Evolutionary conservation across 768 basidiomycete genomes (phyloP).

Genomic region (Postia placenta): DNA sequence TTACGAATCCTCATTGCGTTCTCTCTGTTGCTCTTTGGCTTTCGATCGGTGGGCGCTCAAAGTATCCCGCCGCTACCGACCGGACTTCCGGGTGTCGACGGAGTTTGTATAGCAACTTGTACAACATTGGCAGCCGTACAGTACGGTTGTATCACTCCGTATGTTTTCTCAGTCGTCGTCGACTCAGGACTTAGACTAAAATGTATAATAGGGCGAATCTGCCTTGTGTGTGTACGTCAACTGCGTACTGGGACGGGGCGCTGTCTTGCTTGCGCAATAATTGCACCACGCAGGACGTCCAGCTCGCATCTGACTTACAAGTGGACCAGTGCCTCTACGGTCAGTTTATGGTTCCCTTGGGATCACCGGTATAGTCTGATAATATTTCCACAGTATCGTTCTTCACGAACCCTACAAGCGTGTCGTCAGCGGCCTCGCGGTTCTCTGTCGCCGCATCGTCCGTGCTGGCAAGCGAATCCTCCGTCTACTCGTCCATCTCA

Average conservation of each 20-base stretch:
- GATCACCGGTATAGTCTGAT: background rate
- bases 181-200: background rate
- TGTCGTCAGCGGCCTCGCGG: background rate
- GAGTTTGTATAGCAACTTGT: background rate
- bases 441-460: background rate
- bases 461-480: background rate
- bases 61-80: no score
- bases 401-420: background rate
- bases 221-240: conserved; percentile 32
- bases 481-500: background rate
- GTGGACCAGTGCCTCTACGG: background rate
- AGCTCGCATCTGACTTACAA: background rate
- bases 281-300: conserved; percentile 28
- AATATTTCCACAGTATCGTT: background rate
- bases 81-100: background rate
- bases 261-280: conserved; percentile 26
- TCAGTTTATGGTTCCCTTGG: background rate
- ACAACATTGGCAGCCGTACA: background rate
- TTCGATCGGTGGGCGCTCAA: no score
- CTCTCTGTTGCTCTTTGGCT: no score
- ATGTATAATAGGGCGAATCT: conserved; percentile 5
- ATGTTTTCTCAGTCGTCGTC: background rate
- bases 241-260: conserved; percentile 30
- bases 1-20: no score
- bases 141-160: background rate